phyloP scores from a whole-genome alignment of 1,284 basidiomycete genomes.

The Heterobasidion annosum region DNA sequence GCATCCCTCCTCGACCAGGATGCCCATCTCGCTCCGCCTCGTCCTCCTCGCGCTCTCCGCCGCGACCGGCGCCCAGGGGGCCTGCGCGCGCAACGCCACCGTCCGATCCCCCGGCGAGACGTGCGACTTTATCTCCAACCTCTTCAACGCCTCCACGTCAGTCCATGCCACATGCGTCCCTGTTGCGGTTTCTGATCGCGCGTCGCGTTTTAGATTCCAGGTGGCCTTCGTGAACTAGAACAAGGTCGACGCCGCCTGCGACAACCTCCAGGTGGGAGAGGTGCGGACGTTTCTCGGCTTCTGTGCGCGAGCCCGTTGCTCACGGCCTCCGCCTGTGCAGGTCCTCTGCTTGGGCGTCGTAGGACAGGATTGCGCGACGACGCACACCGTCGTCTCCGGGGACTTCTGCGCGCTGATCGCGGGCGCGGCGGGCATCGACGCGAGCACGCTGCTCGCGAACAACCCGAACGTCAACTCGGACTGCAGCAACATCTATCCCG shows the following conservation, averaged over 20 bases:
- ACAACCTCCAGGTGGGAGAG: constrained; percentile 39
- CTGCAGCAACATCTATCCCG: constrained; percentile 39
- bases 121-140: background rate
- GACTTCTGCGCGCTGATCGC: constrained; percentile 35
- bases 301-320: background rate
- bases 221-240: constrained; percentile 44
- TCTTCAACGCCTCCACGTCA: constrained; percentile 21
- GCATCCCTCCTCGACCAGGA: background rate
- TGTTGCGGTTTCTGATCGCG: background rate
- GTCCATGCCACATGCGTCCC: constrained; percentile 11
- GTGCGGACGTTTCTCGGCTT: constrained; percentile 1
- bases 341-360: constrained; percentile 34
- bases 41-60: background rate
- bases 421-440: constrained; percentile 22
- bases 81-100: background rate
- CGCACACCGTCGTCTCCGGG: constrained; percentile 31
- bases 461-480: constrained; percentile 42
- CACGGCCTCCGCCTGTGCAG: constrained; percentile 5
- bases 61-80: background rate
- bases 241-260: constrained; percentile 40
- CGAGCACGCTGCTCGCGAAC: constrained; percentile 33
- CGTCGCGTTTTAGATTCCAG: constrained; percentile 37
- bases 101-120: background rate
- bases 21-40: background rate
- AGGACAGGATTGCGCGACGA: constrained; percentile 13